Base-by-base conservation (phyloP, 495 filamentous ascomycete genomes). In the Gamarada debralockiae region DNA sequence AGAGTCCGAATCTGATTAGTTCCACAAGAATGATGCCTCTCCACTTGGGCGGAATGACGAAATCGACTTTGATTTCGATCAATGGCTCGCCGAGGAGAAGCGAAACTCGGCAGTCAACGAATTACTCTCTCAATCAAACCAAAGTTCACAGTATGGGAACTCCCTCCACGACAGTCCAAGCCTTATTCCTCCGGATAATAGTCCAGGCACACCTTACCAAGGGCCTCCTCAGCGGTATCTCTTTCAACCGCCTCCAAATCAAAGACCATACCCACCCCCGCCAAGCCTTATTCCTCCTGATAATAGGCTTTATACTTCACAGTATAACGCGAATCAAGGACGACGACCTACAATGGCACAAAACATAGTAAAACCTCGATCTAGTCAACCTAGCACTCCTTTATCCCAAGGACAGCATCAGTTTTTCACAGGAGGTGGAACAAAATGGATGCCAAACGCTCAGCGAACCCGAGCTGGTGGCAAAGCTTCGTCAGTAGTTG, bases 401-500 rank as follows among this genome's bases (percentile, higher is more conserved):
- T 17, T 58, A 6, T 40, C 46, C 10, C 55, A 51, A 6, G 47
- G 31, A 22, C 20, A 29, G 3, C 34, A 44, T 15, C 25, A 29
- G 6, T 49, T 62, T 23, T 52, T 56, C 15, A 68, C 61, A 13
- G 75, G 73, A 1, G 70, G 65, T 43, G 71, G 68, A 14, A 81
- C 77, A 2, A 73, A 70, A 58, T 79, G 77, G 76, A 68, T 60
- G 5, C 63, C 67, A 20, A 65, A 53, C 1, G 13, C 34, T 27
- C 40, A 48, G 14, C 73, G 61, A 67, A 66, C 63, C 43, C 52
- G 62, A 57, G 79, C 74, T 41, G 70, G 68, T 22, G 83, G 82
- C 55, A 71, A 69, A 22, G 69, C 74, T 22, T 83, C 81, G 3
- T 77, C 78, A 0, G 69, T 61, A 40, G 59, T 70, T 23, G 62